These are phyloP conservation scores for Eucalyptus coolabah DNA, from an alignment of 345 rosid species.

Conservation along the genomic window DNA sequence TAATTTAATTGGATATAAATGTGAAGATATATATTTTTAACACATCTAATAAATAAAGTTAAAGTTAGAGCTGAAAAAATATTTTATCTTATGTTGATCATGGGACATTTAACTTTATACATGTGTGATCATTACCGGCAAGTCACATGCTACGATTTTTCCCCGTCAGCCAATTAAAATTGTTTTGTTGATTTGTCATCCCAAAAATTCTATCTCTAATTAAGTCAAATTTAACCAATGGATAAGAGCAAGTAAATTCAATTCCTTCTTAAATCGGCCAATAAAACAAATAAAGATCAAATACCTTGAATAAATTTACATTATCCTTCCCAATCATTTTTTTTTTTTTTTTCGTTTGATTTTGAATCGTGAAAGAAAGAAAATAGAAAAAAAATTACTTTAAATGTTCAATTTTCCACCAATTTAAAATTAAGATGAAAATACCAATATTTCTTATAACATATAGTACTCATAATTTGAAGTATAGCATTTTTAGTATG, in stretches of 20 bases:
- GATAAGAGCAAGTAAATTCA: no score
- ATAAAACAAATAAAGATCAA: not conserved
- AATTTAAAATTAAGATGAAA: not conserved
- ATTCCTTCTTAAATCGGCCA: not conserved
- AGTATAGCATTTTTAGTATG: not conserved
- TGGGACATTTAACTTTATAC: not conserved
- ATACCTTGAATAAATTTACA: not conserved
- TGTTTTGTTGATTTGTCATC: not conserved
- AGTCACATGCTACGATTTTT: not conserved
- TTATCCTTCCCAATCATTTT: not conserved
- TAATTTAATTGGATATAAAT: not conserved
- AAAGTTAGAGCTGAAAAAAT: not conserved
- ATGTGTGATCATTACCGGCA: not conserved
- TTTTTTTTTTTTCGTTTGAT: not conserved
- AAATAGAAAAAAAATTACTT: not conserved
- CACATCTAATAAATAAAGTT: not conserved
- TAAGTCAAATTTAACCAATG: not conserved
- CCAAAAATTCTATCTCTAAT: not conserved
- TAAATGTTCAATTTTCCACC: not conserved
- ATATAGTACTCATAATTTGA: not conserved
- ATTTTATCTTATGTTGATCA: not conserved
- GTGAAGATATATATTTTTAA: not conserved
- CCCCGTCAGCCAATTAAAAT: not conserved
- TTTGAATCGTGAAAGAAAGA: not conserved
- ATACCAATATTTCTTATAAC: not conserved